Evolutionary conservation across 2,329 filamentous ascomycete genomes (phyloP).

Genomic region (Epichloe gansuensis): DNA sequence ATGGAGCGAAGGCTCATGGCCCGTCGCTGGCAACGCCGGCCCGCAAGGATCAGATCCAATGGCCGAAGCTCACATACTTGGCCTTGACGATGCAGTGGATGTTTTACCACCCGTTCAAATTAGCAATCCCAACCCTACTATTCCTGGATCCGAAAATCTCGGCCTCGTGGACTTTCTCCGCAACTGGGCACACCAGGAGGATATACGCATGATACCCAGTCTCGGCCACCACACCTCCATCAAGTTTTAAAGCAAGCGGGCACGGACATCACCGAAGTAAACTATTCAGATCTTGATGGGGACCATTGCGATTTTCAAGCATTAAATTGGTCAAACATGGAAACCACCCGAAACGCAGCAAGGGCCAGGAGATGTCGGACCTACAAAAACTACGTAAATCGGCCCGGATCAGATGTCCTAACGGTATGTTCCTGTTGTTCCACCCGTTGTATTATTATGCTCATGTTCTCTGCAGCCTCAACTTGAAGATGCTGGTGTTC

Average conservation of each 20-base stretch:
- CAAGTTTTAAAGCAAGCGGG: conserved; percentile 20
- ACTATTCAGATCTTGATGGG: conserved; percentile 38
- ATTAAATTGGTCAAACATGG: conserved; percentile 43
- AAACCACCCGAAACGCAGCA: conserved; percentile 37
- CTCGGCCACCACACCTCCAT: conserved; percentile 16
- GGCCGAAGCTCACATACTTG: neutral
- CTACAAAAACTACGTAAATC: conserved; percentile 48
- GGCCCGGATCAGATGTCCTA: conserved; percentile 33
- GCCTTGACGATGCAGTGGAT: neutral
- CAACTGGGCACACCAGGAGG: conserved; percentile 31
- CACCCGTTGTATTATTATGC: neutral
- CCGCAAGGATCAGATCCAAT: neutral
- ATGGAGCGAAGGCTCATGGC: neutral
- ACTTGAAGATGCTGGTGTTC: conserved; percentile 18
- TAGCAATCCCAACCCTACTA: conserved; percentile 23
- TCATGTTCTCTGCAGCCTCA: conserved; percentile 1
- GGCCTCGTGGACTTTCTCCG: conserved; percentile 38
- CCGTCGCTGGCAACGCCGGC: neutral
- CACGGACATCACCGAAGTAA: conserved; percentile 13
- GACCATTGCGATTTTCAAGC: conserved; percentile 48
- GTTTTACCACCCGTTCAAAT: conserved; percentile 11
- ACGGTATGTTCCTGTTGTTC: conserved; percentile 27
- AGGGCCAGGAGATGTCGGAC: conserved; percentile 33
- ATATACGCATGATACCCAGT: conserved; percentile 13
- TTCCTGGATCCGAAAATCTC: conserved; percentile 37